These are phyloP conservation scores for Panicum hallii DNA, from an alignment of 202 grass and related monocot species.

Conservation along the genomic window DNA sequence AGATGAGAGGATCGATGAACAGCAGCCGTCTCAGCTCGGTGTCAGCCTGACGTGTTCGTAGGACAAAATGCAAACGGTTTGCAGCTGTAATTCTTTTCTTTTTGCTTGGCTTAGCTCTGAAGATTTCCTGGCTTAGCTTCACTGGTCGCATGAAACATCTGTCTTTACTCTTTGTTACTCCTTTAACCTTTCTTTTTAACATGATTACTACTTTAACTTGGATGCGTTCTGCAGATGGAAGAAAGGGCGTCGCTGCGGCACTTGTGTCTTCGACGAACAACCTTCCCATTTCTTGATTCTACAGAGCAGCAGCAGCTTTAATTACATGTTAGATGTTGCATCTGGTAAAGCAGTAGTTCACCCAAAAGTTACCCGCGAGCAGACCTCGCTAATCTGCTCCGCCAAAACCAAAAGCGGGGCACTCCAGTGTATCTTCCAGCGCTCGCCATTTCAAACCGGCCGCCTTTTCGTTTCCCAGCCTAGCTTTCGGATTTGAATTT, in stretches of 20 bases:
- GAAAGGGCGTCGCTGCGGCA: not conserved
- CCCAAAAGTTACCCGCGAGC: slow-evolving; percentile 18
- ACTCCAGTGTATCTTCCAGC: not conserved
- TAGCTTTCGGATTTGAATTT: slow-evolving; percentile 34
- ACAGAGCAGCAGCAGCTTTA: not conserved
- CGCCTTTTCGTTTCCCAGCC: slow-evolving; percentile 12
- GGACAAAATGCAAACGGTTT: not conserved
- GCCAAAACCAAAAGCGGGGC: not conserved
- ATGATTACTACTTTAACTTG: not conserved
- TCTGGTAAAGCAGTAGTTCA: slow-evolving; percentile 24
- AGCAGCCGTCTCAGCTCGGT: not conserved
- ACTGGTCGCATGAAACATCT: no score
- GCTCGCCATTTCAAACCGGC: slow-evolving; percentile 24
- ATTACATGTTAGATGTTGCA: not conserved
- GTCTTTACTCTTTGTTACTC: no score
- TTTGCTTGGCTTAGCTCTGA: not conserved
- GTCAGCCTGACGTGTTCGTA: not conserved
- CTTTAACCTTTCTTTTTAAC: not conserved
- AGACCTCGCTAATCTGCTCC: not conserved
- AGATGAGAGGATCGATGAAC: not conserved
- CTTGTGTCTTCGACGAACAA: not conserved
- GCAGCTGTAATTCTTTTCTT: not conserved
- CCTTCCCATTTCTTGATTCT: not conserved
- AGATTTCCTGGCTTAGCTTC: not conserved
- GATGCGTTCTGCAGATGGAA: not conserved